Percentiles rank a stretch among this genome's conserved stretches.
phyloP scores from a whole-genome alignment of 345 rosid species.

The Iberis pinnata region DNA sequence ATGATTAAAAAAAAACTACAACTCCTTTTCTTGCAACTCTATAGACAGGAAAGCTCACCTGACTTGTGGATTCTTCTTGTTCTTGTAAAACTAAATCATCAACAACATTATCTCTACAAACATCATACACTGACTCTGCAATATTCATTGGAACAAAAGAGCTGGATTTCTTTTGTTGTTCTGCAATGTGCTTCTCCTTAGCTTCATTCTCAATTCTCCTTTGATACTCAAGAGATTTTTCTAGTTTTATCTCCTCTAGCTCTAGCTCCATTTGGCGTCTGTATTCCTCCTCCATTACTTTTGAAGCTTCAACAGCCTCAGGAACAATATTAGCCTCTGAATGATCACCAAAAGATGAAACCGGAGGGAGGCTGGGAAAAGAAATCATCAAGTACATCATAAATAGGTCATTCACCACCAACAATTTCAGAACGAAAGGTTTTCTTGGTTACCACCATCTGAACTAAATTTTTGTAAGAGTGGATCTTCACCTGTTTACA shows the following conservation, averaged over 20 bases:
- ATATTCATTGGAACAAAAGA: constrained; percentile 32
- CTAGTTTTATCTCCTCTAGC: constrained; percentile 85
- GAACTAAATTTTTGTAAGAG: neutral
- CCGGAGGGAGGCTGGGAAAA: constrained; percentile 51
- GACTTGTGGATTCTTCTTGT: constrained; percentile 15
- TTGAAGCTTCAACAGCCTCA: constrained; percentile 40
- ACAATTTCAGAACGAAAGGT: neutral
- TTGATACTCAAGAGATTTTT: constrained; percentile 79
- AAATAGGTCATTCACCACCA: constrained; percentile 3
- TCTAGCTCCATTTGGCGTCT: constrained; percentile 71
- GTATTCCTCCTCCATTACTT: constrained; percentile 66
- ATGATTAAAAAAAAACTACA: neutral
- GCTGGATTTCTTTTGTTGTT: constrained; percentile 56
- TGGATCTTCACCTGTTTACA: constrained; percentile 44
- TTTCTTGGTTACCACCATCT: constrained; percentile 15
- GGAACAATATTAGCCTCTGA: constrained; percentile 41
- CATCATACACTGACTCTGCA: constrained; percentile 30
- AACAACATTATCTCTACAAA: constrained; percentile 28
- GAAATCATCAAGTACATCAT: constrained; percentile 23
- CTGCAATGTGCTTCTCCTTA: constrained; percentile 76
- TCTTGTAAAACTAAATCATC: constrained; percentile 28
- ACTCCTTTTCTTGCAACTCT: neutral
- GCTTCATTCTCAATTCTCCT: constrained; percentile 87
- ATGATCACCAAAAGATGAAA: constrained; percentile 46
- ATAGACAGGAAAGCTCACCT: constrained; percentile 24